Conservation (phyloP, 768 basidiomycete genomes). For the Lentinula guzmanii region DNA sequence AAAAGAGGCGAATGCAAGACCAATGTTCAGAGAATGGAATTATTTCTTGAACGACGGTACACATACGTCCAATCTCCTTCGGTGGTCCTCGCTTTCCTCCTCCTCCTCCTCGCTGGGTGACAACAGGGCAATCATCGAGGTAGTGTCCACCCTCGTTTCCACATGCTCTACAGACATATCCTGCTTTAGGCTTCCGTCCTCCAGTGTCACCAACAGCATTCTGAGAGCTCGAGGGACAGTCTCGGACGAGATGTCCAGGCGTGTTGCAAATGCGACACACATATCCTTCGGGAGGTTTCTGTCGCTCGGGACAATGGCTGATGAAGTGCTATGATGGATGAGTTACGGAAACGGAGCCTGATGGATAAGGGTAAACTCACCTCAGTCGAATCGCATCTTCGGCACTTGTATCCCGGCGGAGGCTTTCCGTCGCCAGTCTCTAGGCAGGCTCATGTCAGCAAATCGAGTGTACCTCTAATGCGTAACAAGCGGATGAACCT, state of each 20-base stretch:
- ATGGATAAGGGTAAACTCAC: conserved; percentile 29
- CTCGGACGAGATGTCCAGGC: conserved; percentile 82
- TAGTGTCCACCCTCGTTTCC: conserved; percentile 74
- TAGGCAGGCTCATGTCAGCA: background rate
- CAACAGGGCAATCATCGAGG: conserved; percentile 79
- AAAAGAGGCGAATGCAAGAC: background rate
- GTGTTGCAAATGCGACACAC: conserved; percentile 80
- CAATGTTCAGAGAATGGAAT: background rate
- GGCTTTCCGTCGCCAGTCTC: conserved; percentile 36
- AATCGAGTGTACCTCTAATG: background rate
- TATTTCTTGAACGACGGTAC: background rate
- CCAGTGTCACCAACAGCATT: conserved; percentile 78
- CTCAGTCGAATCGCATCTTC: conserved; percentile 69
- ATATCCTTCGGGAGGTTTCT: conserved; percentile 78
- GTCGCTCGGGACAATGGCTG: conserved; percentile 67
- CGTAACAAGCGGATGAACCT: conserved; percentile 28
- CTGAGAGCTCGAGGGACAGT: conserved; percentile 66
- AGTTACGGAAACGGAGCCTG: background rate
- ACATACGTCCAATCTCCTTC: conserved; percentile 79
- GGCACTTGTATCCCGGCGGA: conserved; percentile 71
- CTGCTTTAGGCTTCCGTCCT: conserved; percentile 73
- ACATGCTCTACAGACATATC: conserved; percentile 90
- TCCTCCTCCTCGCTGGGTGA: conserved; percentile 44
- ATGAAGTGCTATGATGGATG: conserved; percentile 57
- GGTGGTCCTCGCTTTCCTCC: conserved; percentile 48